Percentiles rank a stretch among this genome's conserved stretches.
Evolutionary conservation across 2,329 filamentous ascomycete species (phyloP).

Genomic region (Pseudocercospora ulei): DNA sequence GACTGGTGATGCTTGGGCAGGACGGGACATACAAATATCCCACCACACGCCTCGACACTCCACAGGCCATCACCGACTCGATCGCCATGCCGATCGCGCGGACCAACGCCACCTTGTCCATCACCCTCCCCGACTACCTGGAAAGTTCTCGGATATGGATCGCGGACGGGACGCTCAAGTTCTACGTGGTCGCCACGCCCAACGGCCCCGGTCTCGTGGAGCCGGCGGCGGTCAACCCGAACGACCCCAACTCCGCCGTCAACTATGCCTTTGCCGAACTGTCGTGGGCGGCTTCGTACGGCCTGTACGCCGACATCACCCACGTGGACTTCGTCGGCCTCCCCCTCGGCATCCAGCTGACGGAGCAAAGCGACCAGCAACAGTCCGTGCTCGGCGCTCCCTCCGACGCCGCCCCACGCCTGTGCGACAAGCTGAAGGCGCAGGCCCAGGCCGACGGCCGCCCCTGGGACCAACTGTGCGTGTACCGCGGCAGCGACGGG

Average conservation of each 20-base stretch:
- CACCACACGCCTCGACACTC: constrained; percentile 32
- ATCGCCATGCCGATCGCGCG: constrained; percentile 38
- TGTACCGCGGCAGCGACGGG: constrained; percentile 33
- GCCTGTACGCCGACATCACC: constrained; percentile 40
- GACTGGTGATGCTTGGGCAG: constrained; percentile 38
- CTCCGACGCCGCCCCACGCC: constrained; percentile 45
- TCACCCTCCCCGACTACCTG: constrained; percentile 39
- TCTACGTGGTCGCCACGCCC: constrained; percentile 37
- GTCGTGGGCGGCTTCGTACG: constrained; percentile 38
- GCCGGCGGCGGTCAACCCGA: constrained; percentile 38
- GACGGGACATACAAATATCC: constrained; percentile 40
- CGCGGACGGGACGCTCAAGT: constrained; percentile 38
- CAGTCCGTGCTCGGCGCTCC: constrained; percentile 51
- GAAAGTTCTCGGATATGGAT: constrained; percentile 42
- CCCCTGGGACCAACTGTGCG: constrained; percentile 53
- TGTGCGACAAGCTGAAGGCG: constrained; percentile 46
- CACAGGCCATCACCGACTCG: constrained; percentile 33
- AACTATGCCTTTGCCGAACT: constrained; percentile 41
- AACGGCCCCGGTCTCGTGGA: constrained; percentile 40
- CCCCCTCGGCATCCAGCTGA: constrained; percentile 45
- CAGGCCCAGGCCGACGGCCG: constrained; percentile 48
- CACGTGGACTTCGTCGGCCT: constrained; percentile 36
- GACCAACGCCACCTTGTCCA: constrained; percentile 33
- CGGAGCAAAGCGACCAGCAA: constrained; percentile 39
- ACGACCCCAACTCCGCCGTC: constrained; percentile 38